phyloP scores from a whole-genome alignment of 495 filamentous ascomycete genomes.

The Penicillium soppii region DNA sequence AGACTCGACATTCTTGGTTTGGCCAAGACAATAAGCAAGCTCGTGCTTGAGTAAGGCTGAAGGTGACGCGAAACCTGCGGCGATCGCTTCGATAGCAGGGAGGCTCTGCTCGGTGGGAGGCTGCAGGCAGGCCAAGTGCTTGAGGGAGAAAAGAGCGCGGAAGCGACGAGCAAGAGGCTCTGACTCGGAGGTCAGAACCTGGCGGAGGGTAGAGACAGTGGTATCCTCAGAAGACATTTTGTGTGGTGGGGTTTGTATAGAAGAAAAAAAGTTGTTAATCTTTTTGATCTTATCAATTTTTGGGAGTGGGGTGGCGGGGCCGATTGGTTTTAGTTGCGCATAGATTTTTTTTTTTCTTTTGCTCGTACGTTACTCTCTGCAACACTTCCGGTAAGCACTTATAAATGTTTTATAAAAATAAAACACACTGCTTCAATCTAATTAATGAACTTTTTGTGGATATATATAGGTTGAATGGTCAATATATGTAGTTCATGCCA shows the following conservation, averaged over 20 bases:
- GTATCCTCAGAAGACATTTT: slow-evolving; percentile 23
- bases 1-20: slow-evolving; percentile 74
- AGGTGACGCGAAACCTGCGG: slow-evolving; percentile 77
- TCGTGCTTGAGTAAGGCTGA: slow-evolving; percentile 93
- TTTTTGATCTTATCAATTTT: slow-evolving; percentile 35
- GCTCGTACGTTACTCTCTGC: slow-evolving; percentile 1
- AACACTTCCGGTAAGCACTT: too few species aligned
- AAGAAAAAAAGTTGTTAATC: slow-evolving; percentile 14
- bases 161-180: slow-evolving; percentile 86
- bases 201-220: slow-evolving; percentile 62
- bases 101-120: slow-evolving; percentile 60
- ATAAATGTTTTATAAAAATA: too few species aligned
- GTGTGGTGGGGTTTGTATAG: neutral
- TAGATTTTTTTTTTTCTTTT: neutral
- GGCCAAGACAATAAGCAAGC: slow-evolving; percentile 94
- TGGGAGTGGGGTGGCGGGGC: slow-evolving; percentile 31
- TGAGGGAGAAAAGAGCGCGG: slow-evolving; percentile 96
- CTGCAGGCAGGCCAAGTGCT: slow-evolving; percentile 76
- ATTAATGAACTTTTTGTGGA: too few species aligned
- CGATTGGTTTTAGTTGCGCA: neutral
- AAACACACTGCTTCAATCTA: too few species aligned
- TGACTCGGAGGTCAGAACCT: slow-evolving; percentile 73
- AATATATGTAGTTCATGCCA: too few species aligned
- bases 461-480: too few species aligned
- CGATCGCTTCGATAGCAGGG: slow-evolving; percentile 87